Evolutionary conservation across 108 stramenopile genomes (phyloP).

Genomic region (Pelagomonas calceolata): DNA sequence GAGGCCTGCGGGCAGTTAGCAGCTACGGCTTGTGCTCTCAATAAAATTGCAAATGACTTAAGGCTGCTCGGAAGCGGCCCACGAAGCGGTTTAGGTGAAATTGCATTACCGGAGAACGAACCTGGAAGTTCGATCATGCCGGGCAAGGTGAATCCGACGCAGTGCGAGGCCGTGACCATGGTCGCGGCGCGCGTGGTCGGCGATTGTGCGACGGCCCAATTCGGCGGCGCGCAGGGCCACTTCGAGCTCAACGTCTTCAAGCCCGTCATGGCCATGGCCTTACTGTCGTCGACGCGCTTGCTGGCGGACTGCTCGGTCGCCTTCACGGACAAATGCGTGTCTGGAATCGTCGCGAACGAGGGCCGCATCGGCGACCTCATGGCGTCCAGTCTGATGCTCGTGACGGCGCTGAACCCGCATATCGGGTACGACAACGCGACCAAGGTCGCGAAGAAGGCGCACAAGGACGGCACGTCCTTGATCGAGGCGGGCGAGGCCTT

Average conservation of each 20-base stretch:
- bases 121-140: conserved; percentile 98
- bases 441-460: conserved; percentile 89
- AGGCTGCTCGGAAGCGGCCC: conserved; percentile 85
- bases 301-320: conserved; percentile 70
- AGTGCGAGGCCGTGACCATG: conserved; percentile 98
- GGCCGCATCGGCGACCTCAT: conserved; percentile 69
- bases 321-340: conserved; percentile 80
- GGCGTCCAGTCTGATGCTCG: conserved; percentile 85
- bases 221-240: conserved; percentile 89
- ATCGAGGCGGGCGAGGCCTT: conserved; percentile 76
- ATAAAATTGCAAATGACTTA: conserved; percentile 96
- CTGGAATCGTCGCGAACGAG: conserved; percentile 69
- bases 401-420: conserved; percentile 91
- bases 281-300: conserved; percentile 79
- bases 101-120: conserved; percentile 87
- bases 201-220: conserved; percentile 78
- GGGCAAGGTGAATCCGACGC: conserved; percentile 98
- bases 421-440: conserved; percentile 97
- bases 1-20: conserved; percentile 86
- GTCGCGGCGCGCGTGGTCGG: conserved; percentile 97
- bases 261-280: conserved; percentile 85
- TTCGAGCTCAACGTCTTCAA: conserved; percentile 99
- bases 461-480: conserved; percentile 79
- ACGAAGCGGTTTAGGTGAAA: conserved; percentile 86
- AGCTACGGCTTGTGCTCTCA: conserved; percentile 68